Conservation (phyloP, 768 basidiomycete genomes). For the Ramaria sp. region DNA sequence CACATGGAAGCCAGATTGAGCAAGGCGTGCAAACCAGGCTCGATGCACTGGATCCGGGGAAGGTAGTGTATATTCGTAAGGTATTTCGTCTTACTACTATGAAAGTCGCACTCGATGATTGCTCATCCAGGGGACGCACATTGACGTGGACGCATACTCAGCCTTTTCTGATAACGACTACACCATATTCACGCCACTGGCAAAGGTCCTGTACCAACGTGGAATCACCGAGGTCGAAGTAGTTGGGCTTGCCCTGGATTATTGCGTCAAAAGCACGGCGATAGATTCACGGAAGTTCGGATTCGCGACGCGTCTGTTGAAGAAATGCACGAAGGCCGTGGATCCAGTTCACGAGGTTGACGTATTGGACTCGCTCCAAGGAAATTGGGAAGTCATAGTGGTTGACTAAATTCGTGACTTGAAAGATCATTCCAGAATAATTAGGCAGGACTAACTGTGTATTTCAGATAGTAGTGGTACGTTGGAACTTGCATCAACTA, state of each 20-base stretch:
- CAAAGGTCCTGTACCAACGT: conserved; percentile 27
- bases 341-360: background rate
- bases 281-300: conserved; percentile 40
- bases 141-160: conserved; percentile 67
- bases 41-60: conserved; percentile 32
- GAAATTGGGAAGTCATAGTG: background rate
- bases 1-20: conserved; percentile 52
- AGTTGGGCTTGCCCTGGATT: conserved; percentile 67
- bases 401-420: too few species aligned
- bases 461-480: too few species aligned
- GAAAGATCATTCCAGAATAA: too few species aligned
- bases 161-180: conserved; percentile 59
- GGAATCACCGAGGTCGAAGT: conserved; percentile 50
- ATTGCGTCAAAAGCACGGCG: conserved; percentile 57
- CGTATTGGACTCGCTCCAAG: background rate
- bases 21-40: conserved; percentile 28
- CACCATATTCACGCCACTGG: conserved; percentile 37
- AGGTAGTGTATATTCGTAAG: conserved; percentile 9
- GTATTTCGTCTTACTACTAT: conserved; percentile 11
- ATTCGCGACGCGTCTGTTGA: conserved; percentile 23
- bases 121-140: conserved; percentile 36
- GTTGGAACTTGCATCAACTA: too few species aligned
- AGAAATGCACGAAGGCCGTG: background rate
- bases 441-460: too few species aligned
- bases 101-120: background rate